Base-by-base conservation (phyloP, 345 rosid genomes). In the Raphanus sativus region DNA sequence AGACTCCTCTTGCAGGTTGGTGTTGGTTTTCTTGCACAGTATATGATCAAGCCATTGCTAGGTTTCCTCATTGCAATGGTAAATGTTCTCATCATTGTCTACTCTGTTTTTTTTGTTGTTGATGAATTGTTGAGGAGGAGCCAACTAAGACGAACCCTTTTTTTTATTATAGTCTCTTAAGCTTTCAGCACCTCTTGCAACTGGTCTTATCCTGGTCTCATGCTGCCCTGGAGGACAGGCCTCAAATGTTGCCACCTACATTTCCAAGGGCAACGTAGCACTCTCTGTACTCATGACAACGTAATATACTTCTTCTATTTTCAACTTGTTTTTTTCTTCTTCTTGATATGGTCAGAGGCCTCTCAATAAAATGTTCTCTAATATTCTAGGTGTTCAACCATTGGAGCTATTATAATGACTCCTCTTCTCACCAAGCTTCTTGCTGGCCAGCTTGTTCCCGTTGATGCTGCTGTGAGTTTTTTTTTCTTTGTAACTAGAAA, bases 171-270 rank as follows among this genome's bases (percentile, higher is more conserved):
- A 94, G 99, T 70, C 79, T 72, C 85, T 94, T 45, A 92, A 94
- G 84, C 87, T 92, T 56, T 92, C 98, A 6, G 99, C 98, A 52
- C 97, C 97, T 60, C 98, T 94, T 76, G 98, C 98, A 4, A 92
- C 97, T 74, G 97, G 97, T 73, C 94, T 94, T 77, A 94, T 94
- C 76, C 73, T 94, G 75, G 98, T 92, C 70, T 94, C 98, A 17
- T 94, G 98, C 86, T 94, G 98, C 82, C 97, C 98, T 50, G 97
- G 97, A 67, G 98, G 97, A 76, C 97, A 94, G 83, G 97, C 98
- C 6, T 92, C 97, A 4, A 94, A 94, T 75, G 97, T 94, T 77
- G 97, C 98, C 13, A 94, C 97, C 59, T 94, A 89, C 79, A 94
- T 94, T 77, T 94, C 98, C 1, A 94, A 89, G 69, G 98, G 98